Evolutionary conservation across 306 rosid genomes (phyloP), one percentile per base, ranked within the genome.

Genomic region (Oxytropis ochrocephala): DNA sequence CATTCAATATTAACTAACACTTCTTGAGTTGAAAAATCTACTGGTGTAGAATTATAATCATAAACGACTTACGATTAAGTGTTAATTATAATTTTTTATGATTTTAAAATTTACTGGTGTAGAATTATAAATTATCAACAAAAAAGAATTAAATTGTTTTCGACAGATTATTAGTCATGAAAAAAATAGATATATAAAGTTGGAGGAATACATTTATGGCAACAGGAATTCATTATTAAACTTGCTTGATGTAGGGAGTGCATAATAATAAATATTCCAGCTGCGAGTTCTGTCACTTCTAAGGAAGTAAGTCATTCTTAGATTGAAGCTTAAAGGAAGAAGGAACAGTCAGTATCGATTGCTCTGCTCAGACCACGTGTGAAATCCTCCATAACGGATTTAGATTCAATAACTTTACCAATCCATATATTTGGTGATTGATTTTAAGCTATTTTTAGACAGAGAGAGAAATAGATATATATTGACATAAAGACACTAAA

Each of bases 271-370:
- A 24, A 24, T 24, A 24, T 24, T 24, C 29, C 29, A 44, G 13
- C 51, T 5, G 51, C 18, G 11, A 39, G 44, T 1, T 39, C 8
- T 12, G 50, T 44, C 64, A 3, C 13, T 35, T 65, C 5, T 35
- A 5, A 21, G 11, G 19, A 56, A 56, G 76, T 53, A 67, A 77
- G 33, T 52, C 57, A 69, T 48, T 67, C 4, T 47, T 53, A 36
- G 47, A 58, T 11, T 47, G 50, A 19, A 61, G 55, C 36, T 14
- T 29, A 17, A 32, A 49, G 49, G 49, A 46, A 39, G 17, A 46
- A 39, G 17, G 43, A 24, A 59, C 54, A 5, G 8, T 10, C 54
- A 5, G 8, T 10, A 12, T 64, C 4, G 53, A 69, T 6, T 44
- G 41, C 30, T 43, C 48, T 74, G 72, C 16, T 41, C 39, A 17